A percentile compares a stretch with the other conserved stretches of the same genome.
phyloP scores from a whole-genome alignment of 805 yeast genomes.

The Saccharomycopsis olivae region DNA sequence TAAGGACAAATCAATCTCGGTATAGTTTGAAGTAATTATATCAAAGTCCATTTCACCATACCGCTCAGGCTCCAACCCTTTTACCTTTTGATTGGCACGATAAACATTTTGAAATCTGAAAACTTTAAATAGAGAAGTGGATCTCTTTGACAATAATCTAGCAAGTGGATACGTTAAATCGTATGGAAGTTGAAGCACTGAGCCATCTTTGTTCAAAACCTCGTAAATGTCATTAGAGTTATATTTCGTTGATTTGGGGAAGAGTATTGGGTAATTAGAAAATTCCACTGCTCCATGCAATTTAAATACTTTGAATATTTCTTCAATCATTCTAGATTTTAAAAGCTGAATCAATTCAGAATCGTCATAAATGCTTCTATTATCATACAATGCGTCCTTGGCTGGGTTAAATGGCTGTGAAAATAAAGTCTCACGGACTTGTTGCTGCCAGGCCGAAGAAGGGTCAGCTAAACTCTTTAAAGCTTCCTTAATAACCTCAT shows the following conservation, averaged over 20 bases:
- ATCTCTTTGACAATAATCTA: constrained; percentile 53
- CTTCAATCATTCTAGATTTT: constrained; percentile 48
- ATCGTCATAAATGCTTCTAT: constrained; percentile 22
- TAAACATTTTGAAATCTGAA: constrained; percentile 68
- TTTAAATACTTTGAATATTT: constrained; percentile 52
- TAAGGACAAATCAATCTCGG: constrained; percentile 33
- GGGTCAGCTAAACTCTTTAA: constrained; percentile 78
- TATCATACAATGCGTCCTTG: constrained; percentile 74
- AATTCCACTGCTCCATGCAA: constrained; percentile 85
- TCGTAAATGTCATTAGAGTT: constrained; percentile 62
- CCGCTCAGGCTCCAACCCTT: constrained; percentile 63
- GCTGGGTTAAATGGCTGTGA: constrained; percentile 79
- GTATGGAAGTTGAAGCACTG: constrained; percentile 79
- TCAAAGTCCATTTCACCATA: constrained; percentile 85
- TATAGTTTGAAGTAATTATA: constrained; percentile 41
- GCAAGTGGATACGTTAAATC: constrained; percentile 90
- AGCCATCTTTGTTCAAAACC: constrained; percentile 75
- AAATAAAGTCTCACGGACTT: constrained; percentile 79
- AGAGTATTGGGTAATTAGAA: constrained; percentile 50
- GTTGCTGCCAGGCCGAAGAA: constrained; percentile 88
- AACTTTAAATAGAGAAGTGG: constrained; percentile 8
- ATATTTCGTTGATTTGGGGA: constrained; percentile 73
- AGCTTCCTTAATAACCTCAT: constrained; percentile 81
- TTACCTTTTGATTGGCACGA: constrained; percentile 46
- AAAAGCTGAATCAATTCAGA: constrained; percentile 27